Conservation (phyloP, 495 filamentous ascomycete species). For the Penicillium nucicola region DNA sequence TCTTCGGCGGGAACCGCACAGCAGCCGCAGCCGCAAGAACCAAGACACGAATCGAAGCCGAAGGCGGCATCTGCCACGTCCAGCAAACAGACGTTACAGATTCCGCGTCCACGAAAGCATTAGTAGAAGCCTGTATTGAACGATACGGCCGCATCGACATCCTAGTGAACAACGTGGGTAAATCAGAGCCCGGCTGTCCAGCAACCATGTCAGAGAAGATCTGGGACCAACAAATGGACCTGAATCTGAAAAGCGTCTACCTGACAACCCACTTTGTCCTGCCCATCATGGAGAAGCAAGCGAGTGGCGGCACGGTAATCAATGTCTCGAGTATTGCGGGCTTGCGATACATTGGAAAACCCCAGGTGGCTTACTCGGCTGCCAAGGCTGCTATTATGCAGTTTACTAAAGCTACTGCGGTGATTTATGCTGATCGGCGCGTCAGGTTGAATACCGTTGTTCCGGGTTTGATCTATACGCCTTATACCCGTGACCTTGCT, state of each 20-base stretch:
- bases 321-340: slow-evolving; percentile 47
- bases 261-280: slow-evolving; percentile 43
- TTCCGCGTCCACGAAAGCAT: slow-evolving; percentile 35
- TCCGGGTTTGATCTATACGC: slow-evolving; percentile 50
- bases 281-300: slow-evolving; percentile 47
- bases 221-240: slow-evolving; percentile 48
- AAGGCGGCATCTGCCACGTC: slow-evolving; percentile 31
- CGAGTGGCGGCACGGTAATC: slow-evolving; percentile 41
- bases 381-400: slow-evolving; percentile 49
- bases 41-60: slow-evolving; percentile 22
- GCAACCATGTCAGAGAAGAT: slow-evolving; percentile 44
- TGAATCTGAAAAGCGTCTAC: slow-evolving; percentile 54
- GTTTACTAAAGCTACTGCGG: slow-evolving; percentile 48
- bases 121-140: slow-evolving; percentile 44
- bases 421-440: slow-evolving; percentile 44
- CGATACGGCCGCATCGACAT: slow-evolving; percentile 54
- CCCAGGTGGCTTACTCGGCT: slow-evolving; percentile 49
- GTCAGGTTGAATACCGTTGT: slow-evolving; percentile 53
- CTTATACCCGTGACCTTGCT: too few species aligned
- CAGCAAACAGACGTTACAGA: too few species aligned
- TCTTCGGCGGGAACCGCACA: slow-evolving; percentile 46
- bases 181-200: slow-evolving; percentile 46
- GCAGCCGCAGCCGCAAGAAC: slow-evolving; percentile 33
- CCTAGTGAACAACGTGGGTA: slow-evolving; percentile 54
- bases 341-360: slow-evolving; percentile 51